Evolutionary conservation across 176 grass and related monocot species (phyloP), one percentile per base, ranked within the genome.

Genomic region (Elymus sibiricus): DNA sequence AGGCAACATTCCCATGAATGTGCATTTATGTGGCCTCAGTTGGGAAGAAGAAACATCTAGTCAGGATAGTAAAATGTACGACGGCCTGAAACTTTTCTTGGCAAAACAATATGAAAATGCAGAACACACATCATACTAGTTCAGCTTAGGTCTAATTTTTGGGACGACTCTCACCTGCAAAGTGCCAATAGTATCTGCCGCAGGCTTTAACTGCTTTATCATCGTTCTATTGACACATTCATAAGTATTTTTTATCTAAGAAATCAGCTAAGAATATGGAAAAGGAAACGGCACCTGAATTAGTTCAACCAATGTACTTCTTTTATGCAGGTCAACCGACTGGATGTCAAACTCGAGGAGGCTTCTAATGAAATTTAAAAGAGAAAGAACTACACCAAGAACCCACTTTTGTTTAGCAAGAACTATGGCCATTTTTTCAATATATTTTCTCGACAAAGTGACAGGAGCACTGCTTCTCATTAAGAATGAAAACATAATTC

Each of bases 291-390:
- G 10, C 40, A 74, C 7, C 14, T 15, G 39, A 63, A 73, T 64
- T 73, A 27, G 58, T 74, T 66, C 21, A 49, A 82, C 59, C 24
- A 22, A 11, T 37, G 9, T 37, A 64, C 9, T 22, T 47, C 9
- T 71, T 59, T 78, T 19, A 78, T 78, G 29, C 17, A 79, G 1
- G 87, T 64, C 74, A 73, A 64, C 81, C 11, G 31, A 72, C 55
- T 40, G 37, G 37, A 79, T 72, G 17, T 88, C 29, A 79, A 84
- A 79, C 40, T 53, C 4, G 7, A 39, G 35, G 37, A 22, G 12
- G 47, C 14, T n/a, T 78, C 22, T 9, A 27, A 56, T 58, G 64
- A 21, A 76, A 65, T 4, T 7, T n/a, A 7, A 58, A 55, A 73
- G 12, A 35, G 35, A 8, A 14, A 16, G 3, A 7, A 70, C 35